Evolutionary conservation across 2,329 filamentous ascomycete genomes (phyloP).

Genomic region (Aspergillus flavus): DNA sequence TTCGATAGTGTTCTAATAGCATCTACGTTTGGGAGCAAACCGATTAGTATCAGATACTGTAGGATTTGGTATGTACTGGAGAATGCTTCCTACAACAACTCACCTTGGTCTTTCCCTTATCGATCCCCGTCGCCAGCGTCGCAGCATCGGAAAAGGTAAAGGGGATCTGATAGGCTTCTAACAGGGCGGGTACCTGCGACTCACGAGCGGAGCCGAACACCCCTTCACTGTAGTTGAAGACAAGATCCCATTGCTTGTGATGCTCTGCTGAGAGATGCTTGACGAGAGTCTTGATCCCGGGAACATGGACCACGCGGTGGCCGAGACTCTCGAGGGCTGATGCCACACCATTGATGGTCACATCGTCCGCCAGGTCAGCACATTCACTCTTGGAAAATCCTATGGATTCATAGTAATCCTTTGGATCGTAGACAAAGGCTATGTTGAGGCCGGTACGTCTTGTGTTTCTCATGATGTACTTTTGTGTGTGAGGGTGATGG

Average conservation of each 20-base stretch:
- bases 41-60: not conserved
- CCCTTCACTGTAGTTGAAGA: slow-evolving; percentile 28
- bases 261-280: slow-evolving; percentile 18
- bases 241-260: slow-evolving; percentile 27
- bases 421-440: slow-evolving; percentile 19
- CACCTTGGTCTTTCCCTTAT: slow-evolving; percentile 28
- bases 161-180: slow-evolving; percentile 31
- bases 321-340: slow-evolving; percentile 16
- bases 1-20: slow-evolving; percentile 17
- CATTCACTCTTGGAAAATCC: slow-evolving; percentile 18
- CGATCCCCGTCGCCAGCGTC: slow-evolving; percentile 23
- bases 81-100: not conserved
- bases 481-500: not conserved
- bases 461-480: not conserved
- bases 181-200: slow-evolving; percentile 27
- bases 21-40: slow-evolving; percentile 3
- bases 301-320: slow-evolving; percentile 17
- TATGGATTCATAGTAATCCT: slow-evolving; percentile 13
- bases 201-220: slow-evolving; percentile 26
- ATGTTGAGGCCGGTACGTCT: slow-evolving; percentile 1
- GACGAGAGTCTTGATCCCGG: slow-evolving; percentile 20
- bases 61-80: not conserved
- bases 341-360: slow-evolving; percentile 15
- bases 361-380: slow-evolving; percentile 20
- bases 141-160: slow-evolving; percentile 26